phyloP scores from a whole-genome alignment of 495 filamentous ascomycete genomes.

The Penicillium cosmopolitanum region DNA sequence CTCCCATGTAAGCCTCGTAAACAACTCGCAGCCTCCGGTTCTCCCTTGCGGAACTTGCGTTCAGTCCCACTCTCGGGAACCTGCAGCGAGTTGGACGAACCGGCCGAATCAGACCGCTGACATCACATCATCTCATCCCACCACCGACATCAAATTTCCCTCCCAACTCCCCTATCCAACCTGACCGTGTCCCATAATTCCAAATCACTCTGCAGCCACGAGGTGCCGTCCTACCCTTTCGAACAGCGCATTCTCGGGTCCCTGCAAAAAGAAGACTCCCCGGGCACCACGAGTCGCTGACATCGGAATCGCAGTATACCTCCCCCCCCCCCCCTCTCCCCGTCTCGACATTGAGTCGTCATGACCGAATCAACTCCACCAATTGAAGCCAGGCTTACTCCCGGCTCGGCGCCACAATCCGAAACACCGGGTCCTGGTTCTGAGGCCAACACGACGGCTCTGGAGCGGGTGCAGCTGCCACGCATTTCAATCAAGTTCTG shows the following conservation, averaged over 20 bases:
- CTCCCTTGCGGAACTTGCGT: background rate
- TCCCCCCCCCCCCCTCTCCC: background rate
- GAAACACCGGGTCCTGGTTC: slow-evolving; percentile 11
- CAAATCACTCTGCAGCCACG: slow-evolving; percentile 9
- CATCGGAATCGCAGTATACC: background rate
- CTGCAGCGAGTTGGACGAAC: slow-evolving; percentile 9
- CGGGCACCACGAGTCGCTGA: too few species aligned
- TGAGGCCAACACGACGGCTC: slow-evolving; percentile 11
- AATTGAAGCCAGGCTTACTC: slow-evolving; percentile 15
- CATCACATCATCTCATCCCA: slow-evolving; percentile 35
- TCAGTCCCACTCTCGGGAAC: background rate
- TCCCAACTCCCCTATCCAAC: slow-evolving; percentile 3
- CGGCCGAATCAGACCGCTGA: slow-evolving; percentile 34
- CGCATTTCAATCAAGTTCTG: slow-evolving; percentile 79
- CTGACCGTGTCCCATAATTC: slow-evolving; percentile 6
- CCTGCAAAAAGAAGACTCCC: background rate
- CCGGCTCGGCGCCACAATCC: slow-evolving; percentile 5
- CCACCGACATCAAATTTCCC: slow-evolving; percentile 10
- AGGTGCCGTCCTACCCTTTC: background rate
- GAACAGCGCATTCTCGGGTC: background rate
- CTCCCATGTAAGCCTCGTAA: background rate
- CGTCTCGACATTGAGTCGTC: slow-evolving; percentile 1
- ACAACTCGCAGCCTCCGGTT: background rate
- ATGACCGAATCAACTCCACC: slow-evolving; percentile 31
- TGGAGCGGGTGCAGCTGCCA: slow-evolving; percentile 49